A percentile compares a stretch with the other conserved stretches of the same genome.
Evolutionary conservation across 1,139 yeast genomes (phyloP).

Genomic region (Yamadazyma trypodendri): DNA sequence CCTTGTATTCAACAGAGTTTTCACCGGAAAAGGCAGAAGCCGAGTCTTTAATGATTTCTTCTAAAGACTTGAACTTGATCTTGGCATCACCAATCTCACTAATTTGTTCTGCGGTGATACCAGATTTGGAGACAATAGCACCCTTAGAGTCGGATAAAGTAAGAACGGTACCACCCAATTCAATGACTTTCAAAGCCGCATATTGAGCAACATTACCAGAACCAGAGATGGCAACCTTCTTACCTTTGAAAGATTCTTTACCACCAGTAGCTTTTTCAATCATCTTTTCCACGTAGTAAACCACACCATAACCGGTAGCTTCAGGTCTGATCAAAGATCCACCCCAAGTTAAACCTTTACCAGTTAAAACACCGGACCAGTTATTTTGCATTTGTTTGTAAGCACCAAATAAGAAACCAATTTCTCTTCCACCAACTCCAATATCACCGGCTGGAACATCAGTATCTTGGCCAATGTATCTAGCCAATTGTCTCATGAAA

Average conservation of each 20-base stretch:
- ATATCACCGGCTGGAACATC: constrained; percentile 98
- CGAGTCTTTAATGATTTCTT: constrained; percentile 58
- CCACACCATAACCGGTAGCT: constrained; percentile 98
- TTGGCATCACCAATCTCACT: constrained; percentile 77
- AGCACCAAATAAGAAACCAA: constrained; percentile 88
- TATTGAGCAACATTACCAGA: constrained; percentile 99
- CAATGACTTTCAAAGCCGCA: constrained; percentile 96
- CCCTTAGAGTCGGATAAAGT: constrained; percentile 96
- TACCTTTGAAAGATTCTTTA: constrained; percentile 85
- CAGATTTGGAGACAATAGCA: constrained; percentile 69
- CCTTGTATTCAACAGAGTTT: constrained; percentile 67
- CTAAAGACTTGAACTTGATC: constrained; percentile 74
- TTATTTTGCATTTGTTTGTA: constrained; percentile 89
- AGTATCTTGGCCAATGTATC: constrained; percentile 95
- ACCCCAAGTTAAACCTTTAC: constrained; percentile 98
- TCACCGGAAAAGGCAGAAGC: constrained; percentile 57
- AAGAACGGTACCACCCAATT: constrained; percentile 93
- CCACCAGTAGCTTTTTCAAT: constrained; percentile 90
- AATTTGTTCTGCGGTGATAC: constrained; percentile 82
- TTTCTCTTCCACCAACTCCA: constrained; percentile 93
- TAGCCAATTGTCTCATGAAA: constrained; percentile 92
- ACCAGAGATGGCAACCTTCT: constrained; percentile 95
- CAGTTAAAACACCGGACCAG: constrained; percentile 97
- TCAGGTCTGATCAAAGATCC: constrained; percentile 98
- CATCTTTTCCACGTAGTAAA: constrained; percentile 97